Evolutionary conservation across 495 filamentous ascomycete species (phyloP).

Genomic region (Tuber indicum): DNA sequence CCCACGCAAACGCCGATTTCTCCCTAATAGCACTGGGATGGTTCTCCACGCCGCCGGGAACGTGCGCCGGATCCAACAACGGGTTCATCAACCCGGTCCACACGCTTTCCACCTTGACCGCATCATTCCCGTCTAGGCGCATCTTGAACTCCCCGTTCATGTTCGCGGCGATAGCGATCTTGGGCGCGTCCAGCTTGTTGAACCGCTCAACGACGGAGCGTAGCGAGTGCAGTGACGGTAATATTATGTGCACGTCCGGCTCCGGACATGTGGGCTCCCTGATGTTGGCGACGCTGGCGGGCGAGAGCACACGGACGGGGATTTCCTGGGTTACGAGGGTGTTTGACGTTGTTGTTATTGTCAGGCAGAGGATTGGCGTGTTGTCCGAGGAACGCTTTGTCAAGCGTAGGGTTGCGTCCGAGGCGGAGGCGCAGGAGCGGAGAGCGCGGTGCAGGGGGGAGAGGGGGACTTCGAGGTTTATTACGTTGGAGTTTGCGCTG

Average conservation of each 20-base stretch:
- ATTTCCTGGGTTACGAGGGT: conserved; percentile 79
- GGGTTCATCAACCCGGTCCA: conserved; percentile 83
- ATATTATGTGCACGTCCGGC: conserved; percentile 86
- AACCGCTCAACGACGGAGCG: conserved; percentile 91
- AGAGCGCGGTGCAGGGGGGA: conserved; percentile 73
- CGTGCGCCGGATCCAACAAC: conserved; percentile 64
- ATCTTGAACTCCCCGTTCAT: conserved; percentile 81
- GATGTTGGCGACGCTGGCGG: conserved; percentile 70
- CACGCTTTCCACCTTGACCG: conserved; percentile 67
- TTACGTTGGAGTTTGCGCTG: conserved; percentile 75
- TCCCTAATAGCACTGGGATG: conserved; percentile 63
- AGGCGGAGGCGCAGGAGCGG: conserved; percentile 69
- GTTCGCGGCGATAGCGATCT: conserved; percentile 76
- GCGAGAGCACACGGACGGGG: conserved; percentile 80
- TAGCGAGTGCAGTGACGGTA: conserved; percentile 74
- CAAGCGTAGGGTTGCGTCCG: conserved; percentile 72
- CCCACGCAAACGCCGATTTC: conserved; percentile 69
- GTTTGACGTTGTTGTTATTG: conserved; percentile 60
- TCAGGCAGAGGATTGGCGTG: conserved; percentile 74
- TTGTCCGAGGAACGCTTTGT: conserved; percentile 73
- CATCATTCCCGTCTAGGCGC: conserved; percentile 62
- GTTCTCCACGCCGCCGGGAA: conserved; percentile 58
- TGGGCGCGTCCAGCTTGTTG: conserved; percentile 64
- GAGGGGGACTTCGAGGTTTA: conserved; percentile 92
- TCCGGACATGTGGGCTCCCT: conserved; percentile 86